These are phyloP conservation scores for Flaveria brownii DNA, from an alignment of 129 eudicot species.

Conservation along the genomic window DNA sequence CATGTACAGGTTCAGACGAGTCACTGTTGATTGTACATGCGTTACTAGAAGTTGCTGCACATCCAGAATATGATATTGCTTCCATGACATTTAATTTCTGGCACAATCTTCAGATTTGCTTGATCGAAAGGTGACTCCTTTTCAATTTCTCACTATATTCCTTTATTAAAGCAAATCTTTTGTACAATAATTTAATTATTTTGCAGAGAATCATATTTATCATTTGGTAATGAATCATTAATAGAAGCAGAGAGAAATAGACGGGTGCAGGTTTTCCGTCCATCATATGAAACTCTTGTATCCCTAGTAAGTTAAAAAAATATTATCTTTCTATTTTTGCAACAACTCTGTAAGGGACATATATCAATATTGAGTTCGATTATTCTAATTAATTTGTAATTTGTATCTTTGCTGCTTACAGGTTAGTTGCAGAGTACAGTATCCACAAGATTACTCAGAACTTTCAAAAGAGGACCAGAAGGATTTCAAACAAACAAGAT, in stretches of 20 bases:
- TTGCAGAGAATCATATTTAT: slow-evolving; percentile 63
- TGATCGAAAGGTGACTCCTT: slow-evolving; percentile 66
- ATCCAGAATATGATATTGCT: slow-evolving; percentile 97
- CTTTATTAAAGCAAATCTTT: slow-evolving; percentile 19
- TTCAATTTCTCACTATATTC: slow-evolving; percentile 6
- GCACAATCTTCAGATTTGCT: slow-evolving; percentile 89
- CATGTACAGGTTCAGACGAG: slow-evolving; percentile 84
- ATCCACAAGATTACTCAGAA: slow-evolving; percentile 76
- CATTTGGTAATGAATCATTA: slow-evolving; percentile 60
- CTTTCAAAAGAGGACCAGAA: slow-evolving; percentile 93
- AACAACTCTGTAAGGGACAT: background rate
- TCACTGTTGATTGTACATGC: slow-evolving; percentile 95
- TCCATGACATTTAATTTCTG: slow-evolving; percentile 99
- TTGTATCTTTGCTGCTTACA: slow-evolving; percentile 38
- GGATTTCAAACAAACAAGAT: slow-evolving; percentile 95
- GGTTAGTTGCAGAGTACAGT: slow-evolving; percentile 91
- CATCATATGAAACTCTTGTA: slow-evolving; percentile 91
- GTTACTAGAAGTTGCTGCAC: slow-evolving; percentile 89
- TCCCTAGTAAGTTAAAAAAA: slow-evolving; percentile 60
- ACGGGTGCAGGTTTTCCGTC: slow-evolving; percentile 65
- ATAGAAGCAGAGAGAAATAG: slow-evolving; percentile 81
- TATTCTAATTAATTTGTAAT: background rate
- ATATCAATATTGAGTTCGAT: background rate
- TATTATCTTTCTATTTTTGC: background rate
- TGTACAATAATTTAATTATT: slow-evolving; percentile 28